Percentiles rank a stretch among this genome's conserved stretches.
phyloP scores from a whole-genome alignment of 495 filamentous ascomycete species.

The Hapsidospora chrysogenum region DNA sequence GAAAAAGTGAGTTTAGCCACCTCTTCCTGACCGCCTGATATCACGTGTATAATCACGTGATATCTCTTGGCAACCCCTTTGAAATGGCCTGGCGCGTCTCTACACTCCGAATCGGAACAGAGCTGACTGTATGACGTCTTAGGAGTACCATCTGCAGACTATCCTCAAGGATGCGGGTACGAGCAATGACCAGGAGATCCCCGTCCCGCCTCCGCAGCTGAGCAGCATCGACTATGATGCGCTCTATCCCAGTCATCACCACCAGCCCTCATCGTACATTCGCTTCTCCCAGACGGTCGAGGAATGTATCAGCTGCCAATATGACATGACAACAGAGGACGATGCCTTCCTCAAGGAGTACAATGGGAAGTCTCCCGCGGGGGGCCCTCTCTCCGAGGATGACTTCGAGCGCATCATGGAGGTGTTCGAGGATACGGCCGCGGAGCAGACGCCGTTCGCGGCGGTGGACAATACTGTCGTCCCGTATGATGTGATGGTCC shows the following conservation, averaged over 20 bases:
- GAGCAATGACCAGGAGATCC: conserved; percentile 61
- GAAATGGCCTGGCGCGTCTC: conserved; percentile 1
- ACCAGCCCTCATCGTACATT: conserved; percentile 82
- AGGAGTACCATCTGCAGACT: conserved; percentile 98
- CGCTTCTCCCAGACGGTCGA: conserved; percentile 97
- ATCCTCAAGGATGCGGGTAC: conserved; percentile 63
- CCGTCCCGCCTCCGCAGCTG: conserved; percentile 67
- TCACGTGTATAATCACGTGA: conserved; percentile 41
- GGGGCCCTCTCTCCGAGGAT: conserved; percentile 60
- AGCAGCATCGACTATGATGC: conserved; percentile 70
- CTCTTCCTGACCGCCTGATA: conserved; percentile 18
- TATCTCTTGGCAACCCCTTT: conserved; percentile 11
- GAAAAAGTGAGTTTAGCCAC: conserved; percentile 71
- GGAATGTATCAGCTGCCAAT: conserved; percentile 65
- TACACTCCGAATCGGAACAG: no score
- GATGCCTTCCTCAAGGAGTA: conserved; percentile 66
- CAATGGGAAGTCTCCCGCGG: conserved; percentile 54
- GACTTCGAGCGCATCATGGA: conserved; percentile 90
- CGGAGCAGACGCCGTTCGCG: conserved; percentile 69
- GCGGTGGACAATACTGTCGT: conserved; percentile 75
- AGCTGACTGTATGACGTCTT: no score
- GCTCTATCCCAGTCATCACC: conserved; percentile 64
- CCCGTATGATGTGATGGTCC: conserved; percentile 62
- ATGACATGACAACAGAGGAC: conserved; percentile 88
- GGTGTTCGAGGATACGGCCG: conserved; percentile 77